A percentile compares a stretch with the other conserved stretches of the same genome.
Evolutionary conservation across 2,329 filamentous ascomycete genomes (phyloP).

Genomic region (Diaporthe sp.): DNA sequence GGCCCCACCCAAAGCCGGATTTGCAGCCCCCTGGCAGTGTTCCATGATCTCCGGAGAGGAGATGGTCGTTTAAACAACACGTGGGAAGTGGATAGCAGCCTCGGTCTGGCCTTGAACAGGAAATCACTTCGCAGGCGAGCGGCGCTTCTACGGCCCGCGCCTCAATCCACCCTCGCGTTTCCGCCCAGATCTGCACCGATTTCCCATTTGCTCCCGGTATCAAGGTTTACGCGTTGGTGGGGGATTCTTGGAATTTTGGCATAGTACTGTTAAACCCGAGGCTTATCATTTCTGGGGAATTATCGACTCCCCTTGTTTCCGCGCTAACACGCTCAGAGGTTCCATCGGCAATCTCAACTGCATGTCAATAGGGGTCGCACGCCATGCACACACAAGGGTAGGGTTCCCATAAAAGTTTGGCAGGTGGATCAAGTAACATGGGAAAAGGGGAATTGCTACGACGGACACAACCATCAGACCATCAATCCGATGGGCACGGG

Average conservation of each 20-base stretch:
- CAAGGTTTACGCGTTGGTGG: not conserved
- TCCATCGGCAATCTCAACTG: slow-evolving; percentile 33
- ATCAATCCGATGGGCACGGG: slow-evolving; percentile 15
- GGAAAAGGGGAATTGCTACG: slow-evolving; percentile 3
- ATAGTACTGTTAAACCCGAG: not conserved
- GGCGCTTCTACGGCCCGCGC: slow-evolving; percentile 1
- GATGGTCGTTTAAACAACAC: slow-evolving; percentile 22
- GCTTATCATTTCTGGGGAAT: slow-evolving; percentile 20
- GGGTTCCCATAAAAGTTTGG: slow-evolving; percentile 10
- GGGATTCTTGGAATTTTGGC: not conserved
- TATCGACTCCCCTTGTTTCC: not conserved
- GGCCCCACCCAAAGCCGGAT: slow-evolving; percentile 8
- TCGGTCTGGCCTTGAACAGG: slow-evolving; percentile 16
- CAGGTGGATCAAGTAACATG: slow-evolving; percentile 19
- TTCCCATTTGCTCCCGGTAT: not conserved
- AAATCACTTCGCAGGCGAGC: slow-evolving; percentile 8
- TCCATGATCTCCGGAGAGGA: slow-evolving; percentile 31
- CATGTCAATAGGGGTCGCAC: slow-evolving; percentile 24
- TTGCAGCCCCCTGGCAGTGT: slow-evolving; percentile 17
- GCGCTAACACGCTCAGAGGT: slow-evolving; percentile 24
- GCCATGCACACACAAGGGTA: not conserved
- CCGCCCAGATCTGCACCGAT: not conserved
- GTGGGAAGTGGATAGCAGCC: slow-evolving; percentile 24
- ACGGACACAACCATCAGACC: not conserved
- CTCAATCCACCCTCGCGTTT: not conserved